Conservation (phyloP, 139 green algal species). For the Chlorella ohadii region DNA sequence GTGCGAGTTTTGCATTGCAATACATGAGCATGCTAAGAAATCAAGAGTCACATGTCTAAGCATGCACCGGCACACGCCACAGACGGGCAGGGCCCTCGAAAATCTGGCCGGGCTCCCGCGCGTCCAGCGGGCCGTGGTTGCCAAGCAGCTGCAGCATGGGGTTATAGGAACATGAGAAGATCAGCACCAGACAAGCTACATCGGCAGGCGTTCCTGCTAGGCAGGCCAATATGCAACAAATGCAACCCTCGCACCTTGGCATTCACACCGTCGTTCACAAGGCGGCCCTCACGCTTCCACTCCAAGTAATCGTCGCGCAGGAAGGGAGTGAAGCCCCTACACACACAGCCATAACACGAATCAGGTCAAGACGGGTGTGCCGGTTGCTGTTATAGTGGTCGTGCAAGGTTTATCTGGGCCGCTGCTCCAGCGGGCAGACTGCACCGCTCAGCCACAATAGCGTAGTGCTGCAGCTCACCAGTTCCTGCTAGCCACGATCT, state of each 20-base stretch:
- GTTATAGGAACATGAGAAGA: background rate
- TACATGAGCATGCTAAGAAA: too few species aligned
- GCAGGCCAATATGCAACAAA: too few species aligned
- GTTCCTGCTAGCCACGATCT: slow-evolving; percentile 95
- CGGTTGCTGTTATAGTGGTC: too few species aligned
- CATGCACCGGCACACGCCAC: slow-evolving; percentile 31
- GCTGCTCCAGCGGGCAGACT: too few species aligned
- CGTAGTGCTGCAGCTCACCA: too few species aligned
- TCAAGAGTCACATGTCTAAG: too few species aligned
- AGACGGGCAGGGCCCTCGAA: slow-evolving; percentile 22
- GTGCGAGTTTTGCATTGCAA: too few species aligned
- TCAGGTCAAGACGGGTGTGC: too few species aligned
- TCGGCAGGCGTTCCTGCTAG: too few species aligned
- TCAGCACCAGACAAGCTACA: too few species aligned
- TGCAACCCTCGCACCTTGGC: slow-evolving; percentile 57
- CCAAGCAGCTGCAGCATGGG: slow-evolving; percentile 47
- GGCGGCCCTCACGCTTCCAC: slow-evolving; percentile 93
- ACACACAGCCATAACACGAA: background rate
- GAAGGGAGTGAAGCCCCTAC: slow-evolving; percentile 96
- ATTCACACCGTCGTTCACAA: slow-evolving; percentile 90
- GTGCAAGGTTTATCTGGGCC: too few species aligned
- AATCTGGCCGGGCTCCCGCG: slow-evolving; percentile 49
- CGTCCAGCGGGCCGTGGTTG: slow-evolving; percentile 77
- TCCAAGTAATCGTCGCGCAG: slow-evolving; percentile 89
- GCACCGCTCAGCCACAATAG: too few species aligned